Base-by-base conservation (phyloP, 2,329 filamentous ascomycete species). In the Helotiales sp. region DNA sequence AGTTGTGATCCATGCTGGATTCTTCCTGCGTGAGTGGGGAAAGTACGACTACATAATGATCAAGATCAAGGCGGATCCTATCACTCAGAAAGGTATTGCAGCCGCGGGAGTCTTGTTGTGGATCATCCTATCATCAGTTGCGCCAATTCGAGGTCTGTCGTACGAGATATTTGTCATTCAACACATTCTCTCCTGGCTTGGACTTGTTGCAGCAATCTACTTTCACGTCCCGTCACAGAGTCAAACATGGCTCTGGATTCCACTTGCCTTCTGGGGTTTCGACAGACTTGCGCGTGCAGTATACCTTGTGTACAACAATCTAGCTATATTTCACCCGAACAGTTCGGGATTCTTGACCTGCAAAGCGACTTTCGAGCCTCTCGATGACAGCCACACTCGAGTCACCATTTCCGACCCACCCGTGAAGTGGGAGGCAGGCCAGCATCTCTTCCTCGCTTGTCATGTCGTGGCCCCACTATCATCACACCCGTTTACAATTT, bases 401-500 rank as follows among this genome's bases (percentile, higher is more conserved):
- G 80, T 91, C 67, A 85, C 83, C 0, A 83, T 90, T 52, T 73
- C 79, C 1, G 81, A 86, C 24, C 85, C 85, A 1, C 82, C 84
- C 1, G 81, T 89, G 60, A 78, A 74, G 20, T 91, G 88, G 89
- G 81, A 77, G 30, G 82, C 88, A 2, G 89, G 88, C 0, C 88
- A 91, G 68, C 88, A 91, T 74, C 82, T 87, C 0, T 89, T 89
- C 71, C 77, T 91, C 1, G 85, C 85, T 5, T 88, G 81, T 72
- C 88, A 85, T 72, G 81, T 80, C 0, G 75, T 89, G 43, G 81
- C 82, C 20, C 87, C 86, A 0, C 77, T 90, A 1, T 86, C 90
- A 72, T 85, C 84, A 26, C 88, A 91, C 70, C 89, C 88, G 0
- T 90, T 90, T 73, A 90, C 87, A 1, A 87, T 90, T 66, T 79